phyloP scores from a whole-genome alignment of 2,329 filamentous ascomycete species.

The Pyricularia sp. region DNA sequence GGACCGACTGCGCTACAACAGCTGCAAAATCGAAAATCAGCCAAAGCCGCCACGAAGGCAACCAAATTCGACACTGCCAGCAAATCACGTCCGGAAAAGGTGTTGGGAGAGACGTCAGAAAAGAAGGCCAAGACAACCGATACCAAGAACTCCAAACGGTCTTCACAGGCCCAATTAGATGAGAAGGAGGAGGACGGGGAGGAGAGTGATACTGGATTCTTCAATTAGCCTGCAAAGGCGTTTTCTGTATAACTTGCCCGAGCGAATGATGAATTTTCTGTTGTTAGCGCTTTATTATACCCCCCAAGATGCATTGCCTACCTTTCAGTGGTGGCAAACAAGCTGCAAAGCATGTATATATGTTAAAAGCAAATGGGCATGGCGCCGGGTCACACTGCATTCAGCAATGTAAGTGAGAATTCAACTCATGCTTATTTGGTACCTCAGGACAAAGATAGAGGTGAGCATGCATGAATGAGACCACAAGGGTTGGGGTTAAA shows the following conservation, averaged over 20 bases:
- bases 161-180: background rate
- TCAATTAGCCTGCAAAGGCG: background rate
- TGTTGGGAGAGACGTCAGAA: constrained; percentile 1
- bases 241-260: background rate
- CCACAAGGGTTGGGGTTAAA: background rate
- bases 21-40: constrained; percentile 37
- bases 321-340: background rate
- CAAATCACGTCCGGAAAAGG: constrained; percentile 1
- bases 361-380: background rate
- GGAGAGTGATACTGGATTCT: constrained; percentile 31
- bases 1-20: constrained; percentile 37
- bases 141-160: background rate
- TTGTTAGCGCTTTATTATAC: background rate
- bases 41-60: constrained; percentile 9
- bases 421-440: background rate
- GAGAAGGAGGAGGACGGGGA: constrained; percentile 8
- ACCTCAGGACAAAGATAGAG: background rate
- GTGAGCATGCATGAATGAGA: background rate
- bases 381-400: background rate
- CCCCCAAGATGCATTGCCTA: background rate
- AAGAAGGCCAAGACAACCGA: constrained; percentile 4
- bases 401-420: background rate
- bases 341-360: background rate
- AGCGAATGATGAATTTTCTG: background rate
- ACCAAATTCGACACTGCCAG: constrained; percentile 5